phyloP scores from a whole-genome alignment of 495 filamentous ascomycete genomes.

The Penicillium coprophilum region DNA sequence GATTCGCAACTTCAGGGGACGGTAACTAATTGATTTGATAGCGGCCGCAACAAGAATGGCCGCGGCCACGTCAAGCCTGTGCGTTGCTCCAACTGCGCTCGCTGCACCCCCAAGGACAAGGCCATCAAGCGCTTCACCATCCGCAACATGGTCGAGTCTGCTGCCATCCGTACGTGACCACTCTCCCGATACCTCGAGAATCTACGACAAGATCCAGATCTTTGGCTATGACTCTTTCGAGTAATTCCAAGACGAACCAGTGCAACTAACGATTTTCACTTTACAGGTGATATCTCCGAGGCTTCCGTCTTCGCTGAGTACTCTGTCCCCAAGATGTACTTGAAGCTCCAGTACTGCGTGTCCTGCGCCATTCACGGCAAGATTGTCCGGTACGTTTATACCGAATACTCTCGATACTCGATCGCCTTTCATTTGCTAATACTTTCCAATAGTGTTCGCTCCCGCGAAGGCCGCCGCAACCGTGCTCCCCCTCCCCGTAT shows the following conservation, averaged over 20 bases:
- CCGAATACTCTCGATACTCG: neutral
- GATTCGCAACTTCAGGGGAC: conserved; percentile 14
- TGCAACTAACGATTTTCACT: conserved; percentile 9
- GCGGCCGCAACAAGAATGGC: conserved; percentile 99
- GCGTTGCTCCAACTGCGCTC: conserved; percentile 99
- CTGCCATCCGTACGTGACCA: conserved; percentile 90
- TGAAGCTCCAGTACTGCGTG: conserved; percentile 99
- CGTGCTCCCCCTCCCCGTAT: conserved; percentile 95
- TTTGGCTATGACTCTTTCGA: conserved; percentile 2
- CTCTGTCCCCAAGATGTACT: conserved; percentile 99
- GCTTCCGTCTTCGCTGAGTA: conserved; percentile 99
- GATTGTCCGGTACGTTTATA: conserved; percentile 88
- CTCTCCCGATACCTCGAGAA: conserved; percentile 16
- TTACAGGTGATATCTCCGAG: conserved; percentile 97
- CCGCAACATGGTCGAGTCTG: conserved; percentile 99
- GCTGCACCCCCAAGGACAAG: conserved; percentile 99
- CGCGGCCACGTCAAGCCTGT: conserved; percentile 99
- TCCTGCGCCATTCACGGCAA: conserved; percentile 99
- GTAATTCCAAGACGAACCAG: conserved; percentile 5
- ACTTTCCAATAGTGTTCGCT: conserved; percentile 74
- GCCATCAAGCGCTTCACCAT: conserved; percentile 99
- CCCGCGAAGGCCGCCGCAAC: conserved; percentile 96
- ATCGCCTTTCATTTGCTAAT: conserved; percentile 31
- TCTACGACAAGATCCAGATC: conserved; percentile 13
- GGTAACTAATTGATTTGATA: conserved; percentile 41